A percentile compares a stretch with the other conserved stretches of the same genome.
phyloP scores from a whole-genome alignment of 2,329 filamentous ascomycete species.

The Bimuria novae-zelandiae region DNA sequence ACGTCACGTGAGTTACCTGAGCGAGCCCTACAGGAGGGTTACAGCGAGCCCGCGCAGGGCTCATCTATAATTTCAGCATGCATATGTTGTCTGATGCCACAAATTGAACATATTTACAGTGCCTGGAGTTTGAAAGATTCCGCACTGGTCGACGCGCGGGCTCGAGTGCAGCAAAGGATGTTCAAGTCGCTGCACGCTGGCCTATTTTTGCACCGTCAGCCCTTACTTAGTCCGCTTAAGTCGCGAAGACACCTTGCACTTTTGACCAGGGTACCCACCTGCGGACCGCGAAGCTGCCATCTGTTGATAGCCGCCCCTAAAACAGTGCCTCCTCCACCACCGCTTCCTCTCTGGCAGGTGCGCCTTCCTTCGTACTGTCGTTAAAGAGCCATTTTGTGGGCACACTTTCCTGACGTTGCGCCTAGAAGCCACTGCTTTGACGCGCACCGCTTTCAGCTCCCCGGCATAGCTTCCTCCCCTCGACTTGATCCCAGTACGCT shows the following conservation, averaged over 20 bases:
- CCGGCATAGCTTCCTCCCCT: slow-evolving; percentile 17
- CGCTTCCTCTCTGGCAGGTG: slow-evolving; percentile 27
- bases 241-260: slow-evolving; percentile 36
- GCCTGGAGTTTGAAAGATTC: no score
- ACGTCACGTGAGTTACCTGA: no score
- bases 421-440: not conserved
- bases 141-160: not conserved
- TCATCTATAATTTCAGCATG: no score
- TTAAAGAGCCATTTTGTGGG: slow-evolving; percentile 28
- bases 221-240: slow-evolving; percentile 20
- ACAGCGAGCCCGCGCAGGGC: no score
- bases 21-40: no score
- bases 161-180: not conserved
- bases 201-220: slow-evolving; percentile 23
- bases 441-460: slow-evolving; percentile 7
- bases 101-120: no score
- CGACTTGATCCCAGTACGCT: slow-evolving; percentile 26
- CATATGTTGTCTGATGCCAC: no score
- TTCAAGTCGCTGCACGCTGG: slow-evolving; percentile 10
- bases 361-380: slow-evolving; percentile 41
- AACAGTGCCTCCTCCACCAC: slow-evolving; percentile 18
- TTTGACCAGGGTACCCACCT: slow-evolving; percentile 34
- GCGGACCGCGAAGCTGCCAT: slow-evolving; percentile 12
- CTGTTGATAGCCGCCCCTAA: slow-evolving; percentile 19
- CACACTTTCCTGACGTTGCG: not conserved